Percentiles rank a stretch among this genome's conserved stretches.
phyloP scores from a whole-genome alignment of 345 rosid species.

The Syzygium aqueum region DNA sequence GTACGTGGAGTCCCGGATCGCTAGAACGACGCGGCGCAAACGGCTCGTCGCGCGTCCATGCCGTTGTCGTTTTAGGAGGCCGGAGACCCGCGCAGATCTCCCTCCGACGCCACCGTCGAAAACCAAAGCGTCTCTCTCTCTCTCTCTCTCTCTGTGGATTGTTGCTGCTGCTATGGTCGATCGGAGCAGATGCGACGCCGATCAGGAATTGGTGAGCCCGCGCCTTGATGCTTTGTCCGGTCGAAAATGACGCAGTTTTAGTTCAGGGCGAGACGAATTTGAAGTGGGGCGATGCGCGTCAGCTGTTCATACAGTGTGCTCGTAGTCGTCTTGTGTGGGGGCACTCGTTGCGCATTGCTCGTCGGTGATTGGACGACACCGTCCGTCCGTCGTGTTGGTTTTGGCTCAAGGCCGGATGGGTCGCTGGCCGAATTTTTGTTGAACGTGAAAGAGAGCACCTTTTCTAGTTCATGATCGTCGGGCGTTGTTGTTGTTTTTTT shows the following conservation, averaged over 20 bases:
- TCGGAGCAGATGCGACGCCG: not conserved
- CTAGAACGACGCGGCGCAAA: not conserved
- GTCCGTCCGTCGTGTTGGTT: not conserved
- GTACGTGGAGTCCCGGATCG: not conserved
- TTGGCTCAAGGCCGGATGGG: not conserved
- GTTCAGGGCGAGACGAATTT: not conserved
- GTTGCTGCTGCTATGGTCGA: not conserved
- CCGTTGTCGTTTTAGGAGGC: not conserved
- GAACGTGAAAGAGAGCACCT: not conserved
- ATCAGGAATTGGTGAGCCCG: not conserved
- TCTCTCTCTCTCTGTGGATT: not conserved
- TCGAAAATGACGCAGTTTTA: not conserved
- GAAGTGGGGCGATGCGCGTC: not conserved
- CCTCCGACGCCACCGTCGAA: not conserved
- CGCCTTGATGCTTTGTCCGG: not conserved
- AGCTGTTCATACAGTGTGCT: not conserved
- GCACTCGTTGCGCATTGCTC: not conserved
- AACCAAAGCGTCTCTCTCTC: not conserved
- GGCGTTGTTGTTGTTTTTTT: not conserved
- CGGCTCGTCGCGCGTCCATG: not conserved
- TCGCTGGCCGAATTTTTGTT: not conserved
- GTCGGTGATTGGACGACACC: not conserved
- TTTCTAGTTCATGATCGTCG: not conserved
- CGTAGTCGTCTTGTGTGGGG: not conserved
- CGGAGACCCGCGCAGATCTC: not conserved